A percentile compares a stretch with the other conserved stretches of the same genome.
These are phyloP conservation scores for Glycyrrhiza uralensis DNA, from an alignment of 306 rosid genomes.

Conservation along the genomic window DNA sequence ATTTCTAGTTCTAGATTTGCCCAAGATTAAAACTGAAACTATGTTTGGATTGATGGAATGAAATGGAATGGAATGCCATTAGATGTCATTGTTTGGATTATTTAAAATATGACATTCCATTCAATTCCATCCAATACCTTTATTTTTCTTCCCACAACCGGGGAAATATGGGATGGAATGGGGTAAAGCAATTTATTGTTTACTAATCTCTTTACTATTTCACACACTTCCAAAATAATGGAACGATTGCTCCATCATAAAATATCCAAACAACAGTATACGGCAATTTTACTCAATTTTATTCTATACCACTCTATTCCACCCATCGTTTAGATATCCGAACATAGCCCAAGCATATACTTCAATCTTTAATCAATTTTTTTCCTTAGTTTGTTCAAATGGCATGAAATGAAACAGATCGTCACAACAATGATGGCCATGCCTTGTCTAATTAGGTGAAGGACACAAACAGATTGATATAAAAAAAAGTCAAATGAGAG, in stretches of 20 bases:
- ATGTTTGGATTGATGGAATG: not conserved
- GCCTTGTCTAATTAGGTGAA: constrained; percentile 3
- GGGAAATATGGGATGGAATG: not conserved
- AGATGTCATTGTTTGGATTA: not conserved
- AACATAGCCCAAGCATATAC: not conserved
- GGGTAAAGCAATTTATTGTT: not conserved
- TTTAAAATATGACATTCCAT: not conserved
- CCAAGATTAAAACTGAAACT: not conserved
- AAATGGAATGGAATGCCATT: not conserved
- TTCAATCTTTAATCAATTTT: not conserved
- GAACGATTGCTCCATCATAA: not conserved
- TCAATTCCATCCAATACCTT: not conserved
- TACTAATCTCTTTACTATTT: not conserved
- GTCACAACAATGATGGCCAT: not conserved
- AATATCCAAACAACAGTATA: not conserved
- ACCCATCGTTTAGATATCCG: not conserved
- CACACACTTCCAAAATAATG: not conserved
- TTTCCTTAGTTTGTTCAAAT: constrained; percentile 9
- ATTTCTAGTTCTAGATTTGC: constrained; percentile 3
- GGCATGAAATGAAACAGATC: constrained; percentile 1
- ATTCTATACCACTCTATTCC: not conserved
- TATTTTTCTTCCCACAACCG: not conserved
- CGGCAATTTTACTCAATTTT: not conserved
- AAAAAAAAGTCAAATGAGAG: not conserved
- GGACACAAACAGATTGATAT: not conserved